phyloP scores from a whole-genome alignment of 83 land plant species.

The Picea engelmannii region DNA sequence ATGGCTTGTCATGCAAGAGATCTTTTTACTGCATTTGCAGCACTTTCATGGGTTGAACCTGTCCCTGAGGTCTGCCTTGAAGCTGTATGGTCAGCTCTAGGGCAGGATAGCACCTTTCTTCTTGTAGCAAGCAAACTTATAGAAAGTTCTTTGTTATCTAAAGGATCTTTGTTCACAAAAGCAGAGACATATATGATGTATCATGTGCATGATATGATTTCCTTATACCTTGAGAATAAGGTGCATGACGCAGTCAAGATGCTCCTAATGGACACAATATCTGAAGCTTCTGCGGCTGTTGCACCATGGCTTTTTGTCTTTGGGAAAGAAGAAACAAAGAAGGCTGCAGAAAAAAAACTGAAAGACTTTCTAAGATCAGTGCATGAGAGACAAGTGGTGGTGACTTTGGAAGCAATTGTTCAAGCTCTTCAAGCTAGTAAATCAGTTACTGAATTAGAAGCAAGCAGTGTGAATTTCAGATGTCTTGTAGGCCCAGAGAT shows the following conservation, averaged over 20 bases:
- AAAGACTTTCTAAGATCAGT: conserved; percentile 6
- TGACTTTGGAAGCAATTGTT: conserved; percentile 27
- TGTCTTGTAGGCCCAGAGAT: conserved; percentile 34
- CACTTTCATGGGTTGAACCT: conserved; percentile 43
- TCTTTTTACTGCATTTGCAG: conserved; percentile 35
- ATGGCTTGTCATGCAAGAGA: conserved; percentile 36
- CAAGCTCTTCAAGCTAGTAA: conserved; percentile 41
- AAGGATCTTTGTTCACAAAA: too few relatives aligned
- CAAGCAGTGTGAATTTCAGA: conserved; percentile 29
- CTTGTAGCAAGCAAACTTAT: too few relatives aligned
- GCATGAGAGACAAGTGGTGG: conserved; percentile 20
- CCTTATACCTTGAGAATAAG: conserved; percentile 36
- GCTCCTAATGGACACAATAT: conserved; percentile 18
- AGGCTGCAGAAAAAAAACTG: conserved; percentile 23
- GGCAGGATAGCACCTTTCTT: conserved; percentile 32
- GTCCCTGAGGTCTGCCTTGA: conserved; percentile 53
- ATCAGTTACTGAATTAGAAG: conserved; percentile 47
- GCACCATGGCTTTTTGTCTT: conserved; percentile 40
- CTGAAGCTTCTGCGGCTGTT: conserved; percentile 28
- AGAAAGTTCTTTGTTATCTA: too few relatives aligned
- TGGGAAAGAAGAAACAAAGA: conserved; percentile 30
- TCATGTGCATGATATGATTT: conserved; percentile 57
- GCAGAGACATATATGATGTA: conserved; percentile 24
- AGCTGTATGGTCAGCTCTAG: conserved; percentile 35
- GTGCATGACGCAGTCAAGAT: conserved; percentile 24